Evolutionary conservation across 768 basidiomycete species (phyloP).

Genomic region (Amyloporia xantha): DNA sequence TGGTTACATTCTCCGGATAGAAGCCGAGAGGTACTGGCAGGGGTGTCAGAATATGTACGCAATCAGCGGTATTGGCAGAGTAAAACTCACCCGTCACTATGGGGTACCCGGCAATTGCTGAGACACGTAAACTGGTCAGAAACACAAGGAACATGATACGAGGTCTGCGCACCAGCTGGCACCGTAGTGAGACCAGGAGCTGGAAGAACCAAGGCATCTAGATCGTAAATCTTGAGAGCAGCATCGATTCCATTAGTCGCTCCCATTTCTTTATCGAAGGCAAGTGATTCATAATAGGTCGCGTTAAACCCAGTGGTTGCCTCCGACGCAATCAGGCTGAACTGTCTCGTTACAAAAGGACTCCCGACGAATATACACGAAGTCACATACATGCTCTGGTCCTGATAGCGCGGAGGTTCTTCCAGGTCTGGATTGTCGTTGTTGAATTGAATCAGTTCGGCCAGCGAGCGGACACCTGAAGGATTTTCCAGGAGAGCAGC

Average conservation of each 20-base stretch:
- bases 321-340: slow-evolving; percentile 24
- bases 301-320: slow-evolving; percentile 19
- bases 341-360: slow-evolving; percentile 21
- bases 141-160: slow-evolving; percentile 27
- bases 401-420: slow-evolving; percentile 36
- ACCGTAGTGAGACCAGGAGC: slow-evolving; percentile 22
- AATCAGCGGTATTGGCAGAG: not conserved
- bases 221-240: slow-evolving; percentile 22
- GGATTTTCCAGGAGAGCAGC: slow-evolving; percentile 43
- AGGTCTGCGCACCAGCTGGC: slow-evolving; percentile 6
- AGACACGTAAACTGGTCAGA: slow-evolving; percentile 20
- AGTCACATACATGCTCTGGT: slow-evolving; percentile 30
- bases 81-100: slow-evolving; percentile 46
- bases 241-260: slow-evolving; percentile 29
- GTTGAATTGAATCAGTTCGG: slow-evolving; percentile 56
- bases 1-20: slow-evolving; percentile 24
- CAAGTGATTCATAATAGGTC: slow-evolving; percentile 26
- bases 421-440: slow-evolving; percentile 35
- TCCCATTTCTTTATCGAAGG: slow-evolving; percentile 26
- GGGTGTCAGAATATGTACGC: not conserved
- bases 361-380: not conserved
- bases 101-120: slow-evolving; percentile 60
- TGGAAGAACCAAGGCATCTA: slow-evolving; percentile 29
- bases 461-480: slow-evolving; percentile 44
- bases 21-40: slow-evolving; percentile 34